phyloP scores from a whole-genome alignment of 2,329 filamentous ascomycete species.

The Calonectria naviculata region DNA sequence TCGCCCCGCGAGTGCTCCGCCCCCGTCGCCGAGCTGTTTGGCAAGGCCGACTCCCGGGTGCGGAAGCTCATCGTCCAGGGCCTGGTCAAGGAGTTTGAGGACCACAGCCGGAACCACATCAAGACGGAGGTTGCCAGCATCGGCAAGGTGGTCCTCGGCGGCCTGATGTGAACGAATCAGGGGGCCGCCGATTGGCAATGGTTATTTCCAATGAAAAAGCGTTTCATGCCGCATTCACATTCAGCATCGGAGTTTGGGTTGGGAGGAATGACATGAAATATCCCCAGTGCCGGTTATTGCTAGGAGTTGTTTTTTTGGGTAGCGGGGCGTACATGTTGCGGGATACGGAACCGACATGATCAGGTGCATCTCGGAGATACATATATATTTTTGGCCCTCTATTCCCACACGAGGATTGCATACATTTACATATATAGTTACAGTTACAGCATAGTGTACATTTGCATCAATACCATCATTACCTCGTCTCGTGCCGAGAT shows the following conservation, averaged over 20 bases:
- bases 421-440: neutral
- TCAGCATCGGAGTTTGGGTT: constrained; percentile 34
- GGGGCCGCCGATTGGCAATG: neutral
- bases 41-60: constrained; percentile 87
- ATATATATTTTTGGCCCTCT: constrained; percentile 1
- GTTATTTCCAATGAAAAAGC: neutral
- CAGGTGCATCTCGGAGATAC: neutral
- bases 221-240: constrained; percentile 2
- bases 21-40: constrained; percentile 83
- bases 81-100: constrained; percentile 93
- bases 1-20: constrained; percentile 78
- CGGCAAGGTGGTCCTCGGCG: constrained; percentile 89
- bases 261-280: constrained; percentile 30
- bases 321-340: neutral
- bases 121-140: constrained; percentile 87
- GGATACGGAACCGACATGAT: constrained; percentile 8
- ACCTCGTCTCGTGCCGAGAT: neutral
- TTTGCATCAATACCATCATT: constrained; percentile 1
- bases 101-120: constrained; percentile 79
- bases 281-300: constrained; percentile 32
- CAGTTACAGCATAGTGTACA: constrained; percentile 11
- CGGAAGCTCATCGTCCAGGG: constrained; percentile 90
- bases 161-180: constrained; percentile 70
- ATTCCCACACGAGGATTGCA: neutral
- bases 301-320: constrained; percentile 32